A percentile compares a stretch with the other conserved stretches of the same genome.
These are phyloP conservation scores for Chenopodium suecicum DNA, from an alignment of 148 eudicot species.

Conservation along the genomic window DNA sequence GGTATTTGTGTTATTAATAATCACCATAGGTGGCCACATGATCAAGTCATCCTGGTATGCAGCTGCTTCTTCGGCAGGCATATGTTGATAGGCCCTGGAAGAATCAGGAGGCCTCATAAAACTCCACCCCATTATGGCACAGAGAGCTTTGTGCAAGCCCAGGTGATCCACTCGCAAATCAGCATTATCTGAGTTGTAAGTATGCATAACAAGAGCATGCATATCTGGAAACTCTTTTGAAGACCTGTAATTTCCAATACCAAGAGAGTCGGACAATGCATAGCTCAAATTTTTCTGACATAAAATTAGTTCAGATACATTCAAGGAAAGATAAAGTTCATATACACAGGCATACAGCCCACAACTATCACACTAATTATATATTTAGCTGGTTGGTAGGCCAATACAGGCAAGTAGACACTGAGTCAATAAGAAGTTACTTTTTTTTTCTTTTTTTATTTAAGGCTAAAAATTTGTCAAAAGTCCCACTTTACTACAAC, in stretches of 20 bases:
- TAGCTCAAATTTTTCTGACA: conserved; percentile 31
- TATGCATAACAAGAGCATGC: conserved; percentile 85
- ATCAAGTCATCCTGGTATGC: conserved; percentile 81
- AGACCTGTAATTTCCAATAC: conserved; percentile 81
- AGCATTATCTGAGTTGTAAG: conserved; percentile 70
- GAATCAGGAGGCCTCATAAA: conserved; percentile 77
- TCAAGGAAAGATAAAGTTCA: not conserved
- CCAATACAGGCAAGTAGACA: conserved; percentile 8
- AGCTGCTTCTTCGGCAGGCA: conserved; percentile 76
- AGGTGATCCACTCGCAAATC: conserved; percentile 77
- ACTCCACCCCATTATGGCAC: conserved; percentile 96
- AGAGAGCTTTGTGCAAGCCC: conserved; percentile 95
- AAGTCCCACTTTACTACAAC: not conserved
- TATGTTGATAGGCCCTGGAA: conserved; percentile 65
- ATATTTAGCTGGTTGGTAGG: not conserved
- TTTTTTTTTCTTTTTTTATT: not conserved
- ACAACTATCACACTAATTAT: not conserved
- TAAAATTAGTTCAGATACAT: conserved; percentile 16
- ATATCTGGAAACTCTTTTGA: conserved; percentile 80
- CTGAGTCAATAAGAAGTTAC: not conserved
- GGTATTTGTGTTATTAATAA: conserved; percentile 76
- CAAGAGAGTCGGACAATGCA: conserved; percentile 43
- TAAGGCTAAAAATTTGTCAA: not conserved
- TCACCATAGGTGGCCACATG: conserved; percentile 91
- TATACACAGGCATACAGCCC: conserved; percentile 1